Percentiles rank a stretch among this genome's conserved stretches.
These are phyloP conservation scores for Bruguiera parviflora DNA, from an alignment of 345 rosid genomes.

Conservation along the genomic window DNA sequence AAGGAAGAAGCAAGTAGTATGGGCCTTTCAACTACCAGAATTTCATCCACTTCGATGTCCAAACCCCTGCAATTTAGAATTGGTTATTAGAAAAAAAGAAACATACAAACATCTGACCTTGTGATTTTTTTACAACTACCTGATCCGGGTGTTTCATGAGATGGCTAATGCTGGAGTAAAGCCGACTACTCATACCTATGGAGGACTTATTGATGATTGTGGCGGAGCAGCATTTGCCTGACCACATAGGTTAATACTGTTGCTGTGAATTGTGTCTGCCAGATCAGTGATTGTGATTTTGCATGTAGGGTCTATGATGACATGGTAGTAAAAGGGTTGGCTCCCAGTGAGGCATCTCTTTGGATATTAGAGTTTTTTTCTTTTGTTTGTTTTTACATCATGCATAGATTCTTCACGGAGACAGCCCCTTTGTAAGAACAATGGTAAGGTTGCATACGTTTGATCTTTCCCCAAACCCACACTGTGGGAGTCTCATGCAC, in stretches of 20 bases:
- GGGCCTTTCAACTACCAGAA: no score
- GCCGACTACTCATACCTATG: constrained; percentile 83
- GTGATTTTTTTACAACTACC: no score
- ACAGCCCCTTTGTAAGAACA: no score
- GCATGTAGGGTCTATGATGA: constrained; percentile 55
- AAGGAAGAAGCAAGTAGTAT: no score
- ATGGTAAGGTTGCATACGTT: no score
- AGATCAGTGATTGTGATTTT: constrained; percentile 65
- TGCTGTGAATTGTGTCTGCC: constrained; percentile 66
- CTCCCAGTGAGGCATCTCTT: constrained; percentile 66
- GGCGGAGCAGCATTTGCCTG: constrained; percentile 41
- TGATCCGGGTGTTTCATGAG: constrained; percentile 75
- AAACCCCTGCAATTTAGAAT: no score
- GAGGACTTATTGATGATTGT: constrained; percentile 97
- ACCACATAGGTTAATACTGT: constrained; percentile 55
- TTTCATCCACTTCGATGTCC: no score
- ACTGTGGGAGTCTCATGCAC: no score
- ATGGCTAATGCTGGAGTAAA: constrained; percentile 90
- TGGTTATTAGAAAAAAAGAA: constrained; percentile 17
- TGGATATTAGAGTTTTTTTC: not conserved
- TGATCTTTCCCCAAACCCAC: no score
- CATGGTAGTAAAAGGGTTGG: constrained; percentile 60
- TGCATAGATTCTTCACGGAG: no score
- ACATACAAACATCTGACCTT: no score
- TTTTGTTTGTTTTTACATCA: no score